Conservation (phyloP, 2,329 filamentous ascomycete species). For the Talaromyces rugulosus region DNA sequence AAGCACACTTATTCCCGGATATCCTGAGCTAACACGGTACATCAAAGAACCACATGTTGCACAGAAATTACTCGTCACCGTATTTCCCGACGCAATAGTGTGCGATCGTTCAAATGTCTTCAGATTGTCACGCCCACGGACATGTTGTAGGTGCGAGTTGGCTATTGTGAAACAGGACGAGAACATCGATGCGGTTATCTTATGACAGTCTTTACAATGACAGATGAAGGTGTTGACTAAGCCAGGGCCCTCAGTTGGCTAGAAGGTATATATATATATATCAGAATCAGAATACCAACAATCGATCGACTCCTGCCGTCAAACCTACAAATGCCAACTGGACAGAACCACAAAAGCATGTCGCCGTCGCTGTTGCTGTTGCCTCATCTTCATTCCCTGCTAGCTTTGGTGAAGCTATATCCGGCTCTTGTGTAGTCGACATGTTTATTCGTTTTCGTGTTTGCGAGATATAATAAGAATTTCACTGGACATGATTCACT, state of each 20-base stretch:
- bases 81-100: not conserved
- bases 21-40: not conserved
- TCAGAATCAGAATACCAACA: not conserved
- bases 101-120: constrained; percentile 1
- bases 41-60: constrained; percentile 1
- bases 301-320: not conserved
- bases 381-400: not conserved
- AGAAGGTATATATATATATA: not conserved
- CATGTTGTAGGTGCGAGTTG: not conserved
- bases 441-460: not conserved
- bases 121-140: constrained; percentile 2
- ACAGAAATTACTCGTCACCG: constrained; percentile 4
- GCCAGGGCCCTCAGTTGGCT: constrained; percentile 3
- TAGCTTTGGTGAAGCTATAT: not conserved
- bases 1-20: constrained; percentile 1
- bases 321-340: constrained; percentile 4
- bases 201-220: constrained; percentile 3
- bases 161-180: constrained; percentile 1
- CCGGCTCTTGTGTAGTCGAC: not conserved
- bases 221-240: constrained; percentile 4
- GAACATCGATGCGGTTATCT: constrained; percentile 5
- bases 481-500: too few relatives aligned
- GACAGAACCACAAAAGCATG: constrained; percentile 5
- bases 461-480: not conserved
- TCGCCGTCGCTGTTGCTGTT: constrained; percentile 1